Conservation (phyloP, 192 early-diverging fungal species). For the Mortierella antarctica region DNA sequence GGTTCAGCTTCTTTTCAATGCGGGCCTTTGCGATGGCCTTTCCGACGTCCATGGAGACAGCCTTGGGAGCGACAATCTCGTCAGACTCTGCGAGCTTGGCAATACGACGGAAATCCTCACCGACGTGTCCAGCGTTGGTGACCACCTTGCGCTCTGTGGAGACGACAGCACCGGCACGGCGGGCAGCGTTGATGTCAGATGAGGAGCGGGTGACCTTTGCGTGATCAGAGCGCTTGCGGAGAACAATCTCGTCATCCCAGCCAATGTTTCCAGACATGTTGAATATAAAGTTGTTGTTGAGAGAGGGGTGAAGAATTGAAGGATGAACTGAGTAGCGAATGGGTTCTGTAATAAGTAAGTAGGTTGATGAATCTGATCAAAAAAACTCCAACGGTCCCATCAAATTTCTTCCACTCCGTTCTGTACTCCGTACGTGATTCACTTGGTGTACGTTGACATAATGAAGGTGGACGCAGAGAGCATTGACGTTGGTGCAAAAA, state of each 20-base stretch:
- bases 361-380: too few relatives aligned
- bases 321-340: not conserved
- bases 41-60: conserved; percentile 76
- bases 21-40: conserved; percentile 88
- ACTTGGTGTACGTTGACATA: too few relatives aligned
- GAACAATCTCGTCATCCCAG: conserved; percentile 82
- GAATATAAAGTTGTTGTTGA: conserved; percentile 14
- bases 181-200: conserved; percentile 79
- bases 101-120: conserved; percentile 77
- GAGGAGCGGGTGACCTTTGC: conserved; percentile 70
- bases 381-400: too few relatives aligned
- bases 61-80: conserved; percentile 79
- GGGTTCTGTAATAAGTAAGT: too few relatives aligned
- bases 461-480: too few relatives aligned
- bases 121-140: conserved; percentile 70
- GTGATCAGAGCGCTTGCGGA: conserved; percentile 79
- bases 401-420: too few relatives aligned
- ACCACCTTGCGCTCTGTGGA: conserved; percentile 79
- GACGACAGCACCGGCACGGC: conserved; percentile 76
- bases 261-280: conserved; percentile 58
- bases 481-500: not conserved
- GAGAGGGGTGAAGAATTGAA: conserved; percentile 2
- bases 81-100: conserved; percentile 91
- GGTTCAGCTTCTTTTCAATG: conserved; percentile 78
- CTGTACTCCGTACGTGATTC: not conserved